Evolutionary conservation across 2,329 filamentous ascomycete species (phyloP).

Genomic region (Fusarium praegraminearum): DNA sequence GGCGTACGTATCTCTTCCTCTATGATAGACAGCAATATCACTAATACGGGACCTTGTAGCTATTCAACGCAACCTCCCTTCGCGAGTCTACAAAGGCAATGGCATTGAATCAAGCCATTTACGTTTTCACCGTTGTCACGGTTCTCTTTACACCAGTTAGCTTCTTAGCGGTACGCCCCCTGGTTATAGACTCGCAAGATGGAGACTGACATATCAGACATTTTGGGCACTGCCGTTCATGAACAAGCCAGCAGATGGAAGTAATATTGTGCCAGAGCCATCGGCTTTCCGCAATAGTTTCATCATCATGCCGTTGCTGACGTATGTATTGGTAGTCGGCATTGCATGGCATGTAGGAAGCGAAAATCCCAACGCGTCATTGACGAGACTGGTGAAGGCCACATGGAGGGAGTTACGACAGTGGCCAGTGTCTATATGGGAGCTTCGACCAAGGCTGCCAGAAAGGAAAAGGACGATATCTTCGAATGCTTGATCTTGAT

Average conservation of each 20-base stretch:
- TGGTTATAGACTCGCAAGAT: no score
- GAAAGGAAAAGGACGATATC: not conserved
- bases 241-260: not conserved
- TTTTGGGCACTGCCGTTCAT: constrained; percentile 1
- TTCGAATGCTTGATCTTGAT: not conserved
- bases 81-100: not conserved
- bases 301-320: not conserved
- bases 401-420: fast-evolving
- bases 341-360: not conserved
- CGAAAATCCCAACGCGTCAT: fast-evolving
- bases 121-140: not conserved
- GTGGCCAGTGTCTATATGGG: fast-evolving
- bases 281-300: not conserved
- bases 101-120: not conserved
- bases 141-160: not conserved
- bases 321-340: fast-evolving
- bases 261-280: fast-evolving
- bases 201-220: fast-evolving
- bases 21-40: fast-evolving
- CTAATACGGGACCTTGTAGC: not conserved
- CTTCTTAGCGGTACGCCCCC: not conserved
- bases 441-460: fast-evolving
- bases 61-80: not conserved
- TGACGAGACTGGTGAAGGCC: fast-evolving
- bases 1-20: not conserved